A percentile compares a stretch with the other conserved stretches of the same genome.
Conservation (phyloP, 495 filamentous ascomycete genomes). For the Chaetomidium leptoderma region DNA sequence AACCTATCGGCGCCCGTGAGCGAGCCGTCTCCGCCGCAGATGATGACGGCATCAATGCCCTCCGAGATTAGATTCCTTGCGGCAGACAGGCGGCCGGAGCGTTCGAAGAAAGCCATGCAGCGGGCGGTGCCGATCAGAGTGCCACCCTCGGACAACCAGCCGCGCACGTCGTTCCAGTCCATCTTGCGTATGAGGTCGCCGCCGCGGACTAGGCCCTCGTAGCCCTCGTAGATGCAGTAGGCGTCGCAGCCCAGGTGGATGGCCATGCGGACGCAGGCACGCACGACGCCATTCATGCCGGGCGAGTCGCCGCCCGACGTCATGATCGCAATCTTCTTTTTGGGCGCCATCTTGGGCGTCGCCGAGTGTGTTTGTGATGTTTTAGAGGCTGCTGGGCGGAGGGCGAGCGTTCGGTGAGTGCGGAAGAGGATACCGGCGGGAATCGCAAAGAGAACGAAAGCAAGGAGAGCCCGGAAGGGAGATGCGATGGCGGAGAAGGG, state of each 20-base stretch:
- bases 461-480: constrained; percentile 26
- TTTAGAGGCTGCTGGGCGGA: constrained; percentile 1
- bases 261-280: constrained; percentile 89
- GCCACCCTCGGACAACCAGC: constrained; percentile 89
- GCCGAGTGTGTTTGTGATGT: neutral
- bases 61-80: constrained; percentile 90
- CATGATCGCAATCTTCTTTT: constrained; percentile 88
- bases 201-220: constrained; percentile 89
- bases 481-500: constrained; percentile 24
- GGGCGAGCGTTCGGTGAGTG: constrained; percentile 7
- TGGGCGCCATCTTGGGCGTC: constrained; percentile 39
- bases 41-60: constrained; percentile 93
- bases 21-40: constrained; percentile 96
- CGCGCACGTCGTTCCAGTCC: constrained; percentile 92
- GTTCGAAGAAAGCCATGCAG: constrained; percentile 83
- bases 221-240: constrained; percentile 90
- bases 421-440: constrained; percentile 20
- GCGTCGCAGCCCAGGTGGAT: constrained; percentile 83
- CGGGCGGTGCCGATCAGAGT: constrained; percentile 95
- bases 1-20: constrained; percentile 96
- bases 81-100: constrained; percentile 71
- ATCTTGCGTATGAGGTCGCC: constrained; percentile 81
- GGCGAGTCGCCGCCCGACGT: constrained; percentile 96
- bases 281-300: constrained; percentile 93
- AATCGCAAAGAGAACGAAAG: constrained; percentile 24